Evolutionary conservation across 1,284 basidiomycete species (phyloP).

Genomic region (Tetrapyrgos nigripes): DNA sequence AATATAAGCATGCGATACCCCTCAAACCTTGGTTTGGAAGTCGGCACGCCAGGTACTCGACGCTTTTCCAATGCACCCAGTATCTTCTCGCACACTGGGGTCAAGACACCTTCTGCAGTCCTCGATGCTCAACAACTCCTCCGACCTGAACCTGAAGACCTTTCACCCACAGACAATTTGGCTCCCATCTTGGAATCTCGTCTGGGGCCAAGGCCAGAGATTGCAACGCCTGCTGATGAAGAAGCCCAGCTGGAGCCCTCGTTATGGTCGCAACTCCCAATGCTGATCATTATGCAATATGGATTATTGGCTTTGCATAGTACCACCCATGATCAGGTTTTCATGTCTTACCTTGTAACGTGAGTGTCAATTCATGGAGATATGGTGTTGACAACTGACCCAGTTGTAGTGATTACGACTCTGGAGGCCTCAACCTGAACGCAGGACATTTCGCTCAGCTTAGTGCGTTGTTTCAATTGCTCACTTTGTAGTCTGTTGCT

Average conservation of each 20-base stretch:
- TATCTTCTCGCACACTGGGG: conserved; percentile 84
- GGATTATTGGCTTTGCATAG: conserved; percentile 79
- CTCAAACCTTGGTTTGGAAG: conserved; percentile 37
- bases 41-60: conserved; percentile 38
- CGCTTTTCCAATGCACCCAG: conserved; percentile 64
- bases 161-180: conserved; percentile 45
- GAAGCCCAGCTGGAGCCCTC: conserved; percentile 49
- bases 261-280: conserved; percentile 67
- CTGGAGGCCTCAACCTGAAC: conserved; percentile 78
- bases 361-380: conserved; percentile 44
- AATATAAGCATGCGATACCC: conserved; percentile 31
- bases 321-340: conserved; percentile 87
- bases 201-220: no score
- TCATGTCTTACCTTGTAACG: conserved; percentile 85
- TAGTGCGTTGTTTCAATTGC: no score
- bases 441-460: conserved; percentile 85
- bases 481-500: not conserved
- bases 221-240: no score
- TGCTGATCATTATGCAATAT: conserved; percentile 82
- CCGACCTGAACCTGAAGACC: conserved; percentile 45
- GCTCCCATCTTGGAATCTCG: conserved; percentile 59
- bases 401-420: conserved; percentile 64
- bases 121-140: conserved; percentile 69
- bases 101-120: conserved; percentile 74
- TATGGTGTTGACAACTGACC: conserved; percentile 10